These are phyloP conservation scores for Pyronema omphalodes DNA, from an alignment of 495 filamentous ascomycete species.

Conservation along the genomic window DNA sequence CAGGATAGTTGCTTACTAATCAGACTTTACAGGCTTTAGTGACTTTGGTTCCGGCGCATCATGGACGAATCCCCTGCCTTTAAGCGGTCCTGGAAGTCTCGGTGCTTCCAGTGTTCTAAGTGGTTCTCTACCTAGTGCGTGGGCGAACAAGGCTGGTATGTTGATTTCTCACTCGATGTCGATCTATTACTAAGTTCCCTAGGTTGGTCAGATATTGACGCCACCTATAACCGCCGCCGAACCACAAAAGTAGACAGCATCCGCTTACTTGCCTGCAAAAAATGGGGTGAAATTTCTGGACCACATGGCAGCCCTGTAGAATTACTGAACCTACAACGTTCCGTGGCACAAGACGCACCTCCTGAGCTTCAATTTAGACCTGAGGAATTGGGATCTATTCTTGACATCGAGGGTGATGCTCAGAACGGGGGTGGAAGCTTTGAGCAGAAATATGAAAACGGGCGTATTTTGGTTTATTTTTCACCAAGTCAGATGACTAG, in stretches of 20 bases:
- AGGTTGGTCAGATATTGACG: slow-evolving; percentile 25
- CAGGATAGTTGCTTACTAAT: background rate
- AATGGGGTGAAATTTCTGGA: slow-evolving; percentile 18
- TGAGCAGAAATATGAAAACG: slow-evolving; percentile 29
- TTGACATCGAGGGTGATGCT: slow-evolving; percentile 71
- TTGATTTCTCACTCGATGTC: background rate
- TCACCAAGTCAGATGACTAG: slow-evolving; percentile 1
- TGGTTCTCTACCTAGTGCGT: slow-evolving; percentile 21
- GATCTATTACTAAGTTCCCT: background rate
- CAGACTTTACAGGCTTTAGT: background rate
- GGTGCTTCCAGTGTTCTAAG: background rate
- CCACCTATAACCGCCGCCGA: slow-evolving; percentile 21
- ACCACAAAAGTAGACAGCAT: slow-evolving; percentile 16
- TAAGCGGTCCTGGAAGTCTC: slow-evolving; percentile 10
- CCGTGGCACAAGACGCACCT: slow-evolving; percentile 42
- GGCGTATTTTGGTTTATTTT: slow-evolving; percentile 41
- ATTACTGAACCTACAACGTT: slow-evolving; percentile 43
- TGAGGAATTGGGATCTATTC: slow-evolving; percentile 68
- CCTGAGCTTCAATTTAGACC: slow-evolving; percentile 41
- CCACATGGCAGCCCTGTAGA: slow-evolving; percentile 42
- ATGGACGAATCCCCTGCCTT: slow-evolving; percentile 20
- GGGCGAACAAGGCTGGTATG: slow-evolving; percentile 23
- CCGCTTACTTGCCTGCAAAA: slow-evolving; percentile 15
- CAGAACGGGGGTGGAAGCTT: slow-evolving; percentile 84
- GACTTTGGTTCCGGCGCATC: slow-evolving; percentile 8